A percentile compares a stretch with the other conserved stretches of the same genome.
phyloP scores from a whole-genome alignment of 441 rosid genomes.

The Macaranga tanarius region DNA sequence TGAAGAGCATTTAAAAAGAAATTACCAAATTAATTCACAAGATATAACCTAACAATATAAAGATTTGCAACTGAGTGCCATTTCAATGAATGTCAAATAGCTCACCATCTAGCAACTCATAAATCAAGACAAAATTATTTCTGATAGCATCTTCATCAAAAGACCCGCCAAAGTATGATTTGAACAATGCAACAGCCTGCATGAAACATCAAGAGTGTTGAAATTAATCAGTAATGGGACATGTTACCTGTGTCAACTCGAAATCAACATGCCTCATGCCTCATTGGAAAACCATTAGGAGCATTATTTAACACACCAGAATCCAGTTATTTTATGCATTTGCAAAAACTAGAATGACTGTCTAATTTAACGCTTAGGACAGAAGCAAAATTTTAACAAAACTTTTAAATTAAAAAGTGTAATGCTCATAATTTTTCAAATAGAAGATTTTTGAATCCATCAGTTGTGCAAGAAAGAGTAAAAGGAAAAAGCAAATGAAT shows the following conservation, averaged over 20 bases:
- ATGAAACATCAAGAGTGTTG: conserved; percentile 3
- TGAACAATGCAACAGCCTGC: conserved; percentile 93
- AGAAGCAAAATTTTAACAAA: neutral
- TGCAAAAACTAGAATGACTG: neutral
- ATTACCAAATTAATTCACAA: neutral
- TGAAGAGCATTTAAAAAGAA: neutral
- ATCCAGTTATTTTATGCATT: neutral
- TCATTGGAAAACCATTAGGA: neutral
- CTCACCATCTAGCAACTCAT: conserved; percentile 95
- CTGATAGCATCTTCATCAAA: conserved; percentile 98
- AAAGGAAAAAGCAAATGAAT: neutral
- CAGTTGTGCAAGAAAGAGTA: neutral
- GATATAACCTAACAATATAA: neutral
- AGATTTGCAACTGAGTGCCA: neutral
- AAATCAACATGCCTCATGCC: conserved; percentile 12
- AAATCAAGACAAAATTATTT: conserved; percentile 92
- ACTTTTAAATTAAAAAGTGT: neutral
- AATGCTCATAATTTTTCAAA: neutral
- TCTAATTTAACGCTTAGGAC: neutral
- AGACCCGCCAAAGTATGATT: conserved; percentile 97
- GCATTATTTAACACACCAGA: neutral
- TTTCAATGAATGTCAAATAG: neutral
- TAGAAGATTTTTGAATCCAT: neutral
- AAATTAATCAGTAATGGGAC: conserved; percentile 1
- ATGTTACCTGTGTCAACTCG: neutral